Evolutionary conservation across 352 stramenopile genomes (phyloP).

Genomic region (Phytophthora fragariaefolia): DNA sequence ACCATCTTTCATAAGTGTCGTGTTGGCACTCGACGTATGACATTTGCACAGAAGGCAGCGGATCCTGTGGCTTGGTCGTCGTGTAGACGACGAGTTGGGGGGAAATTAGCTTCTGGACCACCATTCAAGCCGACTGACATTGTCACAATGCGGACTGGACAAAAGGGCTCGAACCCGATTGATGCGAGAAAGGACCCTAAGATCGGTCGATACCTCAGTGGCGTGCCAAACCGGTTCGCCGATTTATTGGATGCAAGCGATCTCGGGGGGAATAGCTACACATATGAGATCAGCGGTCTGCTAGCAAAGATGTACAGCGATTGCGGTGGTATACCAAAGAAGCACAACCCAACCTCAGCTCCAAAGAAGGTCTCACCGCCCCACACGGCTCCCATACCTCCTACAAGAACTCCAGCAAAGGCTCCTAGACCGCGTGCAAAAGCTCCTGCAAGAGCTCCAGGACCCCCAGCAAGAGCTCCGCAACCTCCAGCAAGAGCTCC

Average conservation of each 20-base stretch:
- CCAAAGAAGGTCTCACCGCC: constrained; percentile 6
- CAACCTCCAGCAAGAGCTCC: not conserved
- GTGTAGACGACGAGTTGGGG: constrained; percentile 37
- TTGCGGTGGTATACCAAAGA: constrained; percentile 22
- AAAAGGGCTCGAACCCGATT: constrained; percentile 37
- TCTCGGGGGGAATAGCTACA: constrained; percentile 52
- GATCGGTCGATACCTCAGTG: constrained; percentile 49
- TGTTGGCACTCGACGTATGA: constrained; percentile 48
- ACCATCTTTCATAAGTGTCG: constrained; percentile 75
- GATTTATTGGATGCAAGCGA: constrained; percentile 48
- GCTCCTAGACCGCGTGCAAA: too few species aligned
- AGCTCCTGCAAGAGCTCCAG: too few species aligned
- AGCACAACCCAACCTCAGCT: not conserved
- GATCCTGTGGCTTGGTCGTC: constrained; percentile 52
- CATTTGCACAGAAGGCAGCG: constrained; percentile 49
- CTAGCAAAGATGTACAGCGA: constrained; percentile 44
- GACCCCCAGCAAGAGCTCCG: not conserved
- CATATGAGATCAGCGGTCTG: constrained; percentile 51
- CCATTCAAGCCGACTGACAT: constrained; percentile 53
- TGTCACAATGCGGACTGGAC: constrained; percentile 47
- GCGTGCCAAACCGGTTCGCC: constrained; percentile 42
- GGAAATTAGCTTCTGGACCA: constrained; percentile 18
- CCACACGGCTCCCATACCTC: not conserved
- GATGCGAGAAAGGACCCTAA: constrained; percentile 35
- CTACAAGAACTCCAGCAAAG: not conserved